Evolutionary conservation across 352 stramenopile genomes (phyloP).

Genomic region (Phytophthora meadii): DNA sequence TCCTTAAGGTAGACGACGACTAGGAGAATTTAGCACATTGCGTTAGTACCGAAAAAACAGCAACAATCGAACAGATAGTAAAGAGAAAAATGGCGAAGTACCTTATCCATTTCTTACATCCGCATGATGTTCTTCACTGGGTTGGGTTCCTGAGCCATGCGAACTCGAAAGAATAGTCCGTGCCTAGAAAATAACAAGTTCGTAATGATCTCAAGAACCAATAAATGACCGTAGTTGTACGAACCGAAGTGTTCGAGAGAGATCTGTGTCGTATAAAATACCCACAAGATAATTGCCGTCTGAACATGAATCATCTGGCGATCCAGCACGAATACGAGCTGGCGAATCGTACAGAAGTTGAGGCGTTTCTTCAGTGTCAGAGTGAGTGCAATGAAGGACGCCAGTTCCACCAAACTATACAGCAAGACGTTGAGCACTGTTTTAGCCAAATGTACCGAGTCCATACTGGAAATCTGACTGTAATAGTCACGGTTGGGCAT

Average conservation of each 20-base stretch:
- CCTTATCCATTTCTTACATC: background rate
- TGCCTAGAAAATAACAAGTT: slow-evolving; percentile 1
- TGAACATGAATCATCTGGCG: slow-evolving; percentile 17
- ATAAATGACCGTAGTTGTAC: too few species aligned
- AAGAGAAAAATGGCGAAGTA: background rate
- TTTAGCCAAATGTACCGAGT: slow-evolving; percentile 7
- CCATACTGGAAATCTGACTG: slow-evolving; percentile 26
- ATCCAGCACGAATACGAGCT: slow-evolving; percentile 28
- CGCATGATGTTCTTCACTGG: background rate
- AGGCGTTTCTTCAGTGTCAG: slow-evolving; percentile 15
- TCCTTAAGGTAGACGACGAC: slow-evolving; percentile 54
- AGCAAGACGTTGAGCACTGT: slow-evolving; percentile 17
- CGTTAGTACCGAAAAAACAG: background rate
- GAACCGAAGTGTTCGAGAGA: slow-evolving; percentile 32
- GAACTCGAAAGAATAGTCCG: slow-evolving; percentile 3
- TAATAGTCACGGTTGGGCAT: slow-evolving; percentile 40
- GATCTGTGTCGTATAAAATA: slow-evolving; percentile 32
- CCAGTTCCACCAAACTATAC: slow-evolving; percentile 14
- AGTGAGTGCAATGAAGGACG: slow-evolving; percentile 2
- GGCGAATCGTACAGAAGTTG: slow-evolving; percentile 14
- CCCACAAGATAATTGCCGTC: slow-evolving; percentile 33
- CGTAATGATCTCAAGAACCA: background rate
- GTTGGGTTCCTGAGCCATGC: background rate
- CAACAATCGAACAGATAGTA: background rate
- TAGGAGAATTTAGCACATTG: slow-evolving; percentile 1